phyloP scores from a whole-genome alignment of 2,329 filamentous ascomycete genomes.

The Colletotrichum chlorophyti region DNA sequence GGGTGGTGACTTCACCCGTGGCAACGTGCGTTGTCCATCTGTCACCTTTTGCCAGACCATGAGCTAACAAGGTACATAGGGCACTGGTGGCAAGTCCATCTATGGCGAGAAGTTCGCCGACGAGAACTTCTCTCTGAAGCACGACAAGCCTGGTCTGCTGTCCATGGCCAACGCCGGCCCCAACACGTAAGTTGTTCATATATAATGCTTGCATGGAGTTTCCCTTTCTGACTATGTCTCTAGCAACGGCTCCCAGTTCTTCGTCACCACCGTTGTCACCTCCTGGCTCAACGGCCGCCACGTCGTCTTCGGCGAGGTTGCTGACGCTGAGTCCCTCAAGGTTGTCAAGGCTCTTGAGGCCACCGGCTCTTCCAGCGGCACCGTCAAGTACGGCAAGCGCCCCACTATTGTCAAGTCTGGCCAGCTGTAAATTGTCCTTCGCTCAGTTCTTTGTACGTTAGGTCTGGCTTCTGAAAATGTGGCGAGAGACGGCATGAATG shows the following conservation, averaged over 20 bases:
- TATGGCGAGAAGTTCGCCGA: slow-evolving; percentile 94
- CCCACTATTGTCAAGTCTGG: slow-evolving; percentile 65
- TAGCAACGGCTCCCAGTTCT: slow-evolving; percentile 98
- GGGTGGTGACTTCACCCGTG: slow-evolving; percentile 93
- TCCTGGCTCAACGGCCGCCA: slow-evolving; percentile 85
- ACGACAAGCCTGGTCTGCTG: slow-evolving; percentile 78
- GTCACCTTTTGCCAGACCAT: not conserved
- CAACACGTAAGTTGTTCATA: slow-evolving; percentile 73
- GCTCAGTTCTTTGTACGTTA: slow-evolving; percentile 32
- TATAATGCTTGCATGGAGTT: not conserved
- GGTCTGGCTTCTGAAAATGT: slow-evolving; percentile 10
- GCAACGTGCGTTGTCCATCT: slow-evolving; percentile 70
- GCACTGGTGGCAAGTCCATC: slow-evolving; percentile 91
- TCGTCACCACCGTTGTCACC: slow-evolving; percentile 92
- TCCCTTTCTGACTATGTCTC: slow-evolving; percentile 45
- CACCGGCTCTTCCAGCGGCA: slow-evolving; percentile 61
- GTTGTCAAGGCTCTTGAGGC: slow-evolving; percentile 69
- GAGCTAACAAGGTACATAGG: slow-evolving; percentile 56
- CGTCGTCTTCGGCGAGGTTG: slow-evolving; percentile 84
- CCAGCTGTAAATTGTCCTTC: slow-evolving; percentile 46
- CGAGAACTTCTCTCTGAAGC: slow-evolving; percentile 85
- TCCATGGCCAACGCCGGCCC: slow-evolving; percentile 96
- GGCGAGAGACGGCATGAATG: slow-evolving; percentile 7
- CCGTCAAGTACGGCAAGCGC: slow-evolving; percentile 61
- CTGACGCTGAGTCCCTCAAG: slow-evolving; percentile 53